Conservation (phyloP, 169 alveolate genomes). For the Plasmodium chabaudi region DNA sequence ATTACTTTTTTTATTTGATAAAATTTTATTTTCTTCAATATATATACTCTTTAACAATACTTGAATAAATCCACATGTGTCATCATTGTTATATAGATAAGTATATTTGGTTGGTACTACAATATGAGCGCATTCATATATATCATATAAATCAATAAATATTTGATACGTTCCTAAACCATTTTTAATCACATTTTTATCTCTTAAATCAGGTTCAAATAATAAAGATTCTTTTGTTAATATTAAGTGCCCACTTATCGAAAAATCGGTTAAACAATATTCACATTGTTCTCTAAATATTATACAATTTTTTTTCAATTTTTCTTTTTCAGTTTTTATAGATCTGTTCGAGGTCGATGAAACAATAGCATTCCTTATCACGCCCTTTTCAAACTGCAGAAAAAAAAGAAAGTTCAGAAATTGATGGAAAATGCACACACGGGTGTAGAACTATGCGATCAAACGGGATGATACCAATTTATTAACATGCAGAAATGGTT, state of each 20-base stretch:
- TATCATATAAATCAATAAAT: conserved; percentile 81
- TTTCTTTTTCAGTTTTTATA: conserved; percentile 54
- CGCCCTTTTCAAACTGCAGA: conserved; percentile 57
- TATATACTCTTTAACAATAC: conserved; percentile 70
- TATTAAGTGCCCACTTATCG: conserved; percentile 82
- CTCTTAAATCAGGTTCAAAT: conserved; percentile 87
- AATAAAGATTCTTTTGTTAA: conserved; percentile 83
- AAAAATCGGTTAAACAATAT: conserved; percentile 79
- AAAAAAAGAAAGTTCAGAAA: neutral
- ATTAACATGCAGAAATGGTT: neutral
- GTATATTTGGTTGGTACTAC: conserved; percentile 79
- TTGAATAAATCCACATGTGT: conserved; percentile 74
- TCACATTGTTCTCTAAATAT: conserved; percentile 84
- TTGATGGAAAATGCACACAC: too few species aligned
- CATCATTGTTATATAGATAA: conserved; percentile 62
- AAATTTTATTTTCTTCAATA: conserved; percentile 15
- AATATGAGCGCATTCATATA: conserved; percentile 84
- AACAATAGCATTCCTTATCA: conserved; percentile 66
- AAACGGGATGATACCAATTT: too few species aligned
- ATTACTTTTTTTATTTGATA: conserved; percentile 18
- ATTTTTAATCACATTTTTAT: conserved; percentile 80
- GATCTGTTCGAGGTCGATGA: conserved; percentile 23
- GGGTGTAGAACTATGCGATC: too few species aligned
- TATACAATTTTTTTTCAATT: conserved; percentile 73
- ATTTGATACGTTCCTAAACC: conserved; percentile 85